Base-by-base conservation (phyloP, 176 grass and related monocot genomes). In the Musa schizocarpa region DNA sequence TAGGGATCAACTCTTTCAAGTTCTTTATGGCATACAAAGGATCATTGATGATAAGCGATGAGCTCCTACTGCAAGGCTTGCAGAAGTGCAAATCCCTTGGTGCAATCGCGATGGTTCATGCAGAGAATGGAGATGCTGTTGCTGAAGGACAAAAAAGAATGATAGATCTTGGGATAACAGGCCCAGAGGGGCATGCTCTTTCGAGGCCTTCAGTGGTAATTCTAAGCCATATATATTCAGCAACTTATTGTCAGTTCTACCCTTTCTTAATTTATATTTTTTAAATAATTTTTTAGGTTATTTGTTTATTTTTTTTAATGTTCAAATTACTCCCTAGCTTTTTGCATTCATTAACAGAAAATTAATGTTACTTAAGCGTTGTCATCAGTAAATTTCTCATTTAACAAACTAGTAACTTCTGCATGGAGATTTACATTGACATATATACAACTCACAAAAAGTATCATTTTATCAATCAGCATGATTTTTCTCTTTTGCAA, bases 21-120 rank as follows among this genome's bases (percentile, higher is more conserved):
- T 98, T 98, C 71, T 98, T 98, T 82, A 98, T 98, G 95, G 90
- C 95, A 83, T 98, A 98, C 65, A 98, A 98, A 81, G 95, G 95
- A 50, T 85, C 95, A 2, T 78, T 98, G 20, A 98, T 93, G 95
- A 82, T 98, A 62, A 91, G 79, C 0, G 95, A 98, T 86, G 95
- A 98, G 68, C 88, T 91, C 56, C 85, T 98, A 59, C 78, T 98
- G 11, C 86, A 98, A 91, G 95, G 90, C 64, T 79, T 98, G 59
- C 67, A 87, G 16, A 98, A 93, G 71, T 98, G 95, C 86, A 98
- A 98, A 61, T 91, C 90, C 56, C 88, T 98, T 77, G 95, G 95
- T 78, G 95, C 95, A 9, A 71, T 98, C 73, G 88, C 95, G 53
- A 98, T 98, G 95, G 90, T 98, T 82, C 90, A 98, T 82, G 88